phyloP scores from a whole-genome alignment of 495 filamentous ascomycete species.

The Halenospora varia region DNA sequence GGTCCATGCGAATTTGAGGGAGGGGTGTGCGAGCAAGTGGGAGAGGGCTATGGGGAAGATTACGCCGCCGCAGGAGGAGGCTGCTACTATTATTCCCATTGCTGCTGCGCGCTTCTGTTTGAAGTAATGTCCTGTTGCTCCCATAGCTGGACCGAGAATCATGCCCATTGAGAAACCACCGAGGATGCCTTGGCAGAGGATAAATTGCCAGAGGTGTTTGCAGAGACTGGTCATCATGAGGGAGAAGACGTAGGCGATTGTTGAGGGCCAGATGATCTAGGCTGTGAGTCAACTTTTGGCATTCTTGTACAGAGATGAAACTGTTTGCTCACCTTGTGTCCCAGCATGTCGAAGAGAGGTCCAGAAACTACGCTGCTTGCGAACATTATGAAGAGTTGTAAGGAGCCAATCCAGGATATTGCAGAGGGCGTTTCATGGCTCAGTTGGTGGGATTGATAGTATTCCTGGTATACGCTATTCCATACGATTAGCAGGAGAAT shows the following conservation, averaged over 20 bases:
- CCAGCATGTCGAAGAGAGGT: conserved; percentile 23
- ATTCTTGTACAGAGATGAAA: neutral
- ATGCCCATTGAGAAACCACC: conserved; percentile 71
- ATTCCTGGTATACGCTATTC: conserved; percentile 62
- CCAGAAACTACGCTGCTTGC: conserved; percentile 15
- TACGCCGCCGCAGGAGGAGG: conserved; percentile 64
- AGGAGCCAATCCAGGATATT: conserved; percentile 73
- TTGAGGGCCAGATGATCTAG: conserved; percentile 16
- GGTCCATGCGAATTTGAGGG: conserved; percentile 56
- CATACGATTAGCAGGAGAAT: neutral
- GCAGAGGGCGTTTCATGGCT: conserved; percentile 50
- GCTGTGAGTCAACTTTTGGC: no score
- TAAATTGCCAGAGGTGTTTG: conserved; percentile 66
- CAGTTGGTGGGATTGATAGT: conserved; percentile 51
- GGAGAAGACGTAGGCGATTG: conserved; percentile 50
- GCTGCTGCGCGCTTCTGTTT: conserved; percentile 59
- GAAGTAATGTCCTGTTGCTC: conserved; percentile 71
- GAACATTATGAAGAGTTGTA: conserved; percentile 42
- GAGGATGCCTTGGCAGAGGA: conserved; percentile 71
- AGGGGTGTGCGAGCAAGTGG: conserved; percentile 14
- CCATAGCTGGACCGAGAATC: conserved; percentile 64
- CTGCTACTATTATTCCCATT: conserved; percentile 62
- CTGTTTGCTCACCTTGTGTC: conserved; percentile 3
- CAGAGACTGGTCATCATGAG: conserved; percentile 68
- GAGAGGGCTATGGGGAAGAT: conserved; percentile 53